These are phyloP conservation scores for Mycena alexandri DNA, from an alignment of 768 basidiomycete species.

Conservation along the genomic window DNA sequence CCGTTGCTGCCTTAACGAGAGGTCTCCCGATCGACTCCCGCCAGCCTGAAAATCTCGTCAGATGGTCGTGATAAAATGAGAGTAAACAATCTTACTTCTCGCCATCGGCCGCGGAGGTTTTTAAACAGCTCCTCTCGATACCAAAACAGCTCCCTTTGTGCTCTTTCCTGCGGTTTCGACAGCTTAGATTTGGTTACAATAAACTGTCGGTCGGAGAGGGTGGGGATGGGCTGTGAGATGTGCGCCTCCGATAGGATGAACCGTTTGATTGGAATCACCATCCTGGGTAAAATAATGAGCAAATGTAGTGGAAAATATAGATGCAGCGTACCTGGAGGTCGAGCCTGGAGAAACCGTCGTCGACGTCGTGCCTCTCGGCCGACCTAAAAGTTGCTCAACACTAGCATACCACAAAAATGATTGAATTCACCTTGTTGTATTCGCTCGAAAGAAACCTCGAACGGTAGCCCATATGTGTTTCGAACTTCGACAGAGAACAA, in stretches of 20 bases:
- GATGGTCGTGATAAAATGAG: constrained; percentile 6
- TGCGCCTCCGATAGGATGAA: constrained; percentile 70
- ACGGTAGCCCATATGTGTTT: constrained; percentile 92
- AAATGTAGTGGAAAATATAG: constrained; percentile 1
- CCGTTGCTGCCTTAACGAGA: constrained; percentile 83
- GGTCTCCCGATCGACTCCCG: constrained; percentile 78
- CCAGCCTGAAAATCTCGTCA: constrained; percentile 67
- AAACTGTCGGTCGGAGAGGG: constrained; percentile 90
- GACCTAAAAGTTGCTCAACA: constrained; percentile 48
- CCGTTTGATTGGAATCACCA: constrained; percentile 81
- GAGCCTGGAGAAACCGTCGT: constrained; percentile 89
- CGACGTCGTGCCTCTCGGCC: constrained; percentile 55
- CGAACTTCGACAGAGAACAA: constrained; percentile 91
- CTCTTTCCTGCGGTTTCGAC: constrained; percentile 67
- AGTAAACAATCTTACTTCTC: constrained; percentile 70
- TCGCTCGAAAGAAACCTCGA: constrained; percentile 86
- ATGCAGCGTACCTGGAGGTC: constrained; percentile 73
- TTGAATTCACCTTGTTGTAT: constrained; percentile 68
- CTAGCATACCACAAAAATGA: background rate
- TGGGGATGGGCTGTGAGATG: constrained; percentile 81
- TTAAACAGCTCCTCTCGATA: constrained; percentile 91
- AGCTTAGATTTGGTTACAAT: constrained; percentile 83
- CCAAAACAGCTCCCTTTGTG: constrained; percentile 92
- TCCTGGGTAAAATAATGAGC: constrained; percentile 49
- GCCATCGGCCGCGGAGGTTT: constrained; percentile 79